Evolutionary conservation across 1,139 yeast species (phyloP).

Genomic region (Candida tetrigidarum): DNA sequence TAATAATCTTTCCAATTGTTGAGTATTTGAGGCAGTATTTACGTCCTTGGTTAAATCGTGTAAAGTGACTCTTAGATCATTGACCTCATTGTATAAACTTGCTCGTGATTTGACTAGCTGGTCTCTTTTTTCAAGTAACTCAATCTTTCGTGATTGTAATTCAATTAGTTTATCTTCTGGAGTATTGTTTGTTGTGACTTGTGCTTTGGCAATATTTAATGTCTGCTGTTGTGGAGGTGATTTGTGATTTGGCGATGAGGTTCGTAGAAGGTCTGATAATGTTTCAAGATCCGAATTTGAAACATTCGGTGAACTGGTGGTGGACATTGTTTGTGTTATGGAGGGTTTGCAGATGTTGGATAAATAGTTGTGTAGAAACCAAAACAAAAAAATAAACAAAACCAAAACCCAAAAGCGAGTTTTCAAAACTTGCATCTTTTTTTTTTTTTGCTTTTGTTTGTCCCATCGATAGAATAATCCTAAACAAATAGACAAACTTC

Average conservation of each 20-base stretch:
- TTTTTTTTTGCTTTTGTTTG: neutral
- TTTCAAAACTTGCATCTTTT: neutral
- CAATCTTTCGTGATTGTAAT: constrained; percentile 26
- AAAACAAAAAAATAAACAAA: constrained; percentile 9
- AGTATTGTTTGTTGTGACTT: neutral
- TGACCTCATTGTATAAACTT: constrained; percentile 23
- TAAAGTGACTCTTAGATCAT: constrained; percentile 23
- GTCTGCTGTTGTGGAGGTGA: neutral
- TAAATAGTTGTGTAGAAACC: neutral
- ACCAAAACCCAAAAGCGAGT: neutral
- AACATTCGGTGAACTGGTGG: constrained; percentile 5
- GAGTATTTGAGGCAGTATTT: constrained; percentile 19
- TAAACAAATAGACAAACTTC: neutral
- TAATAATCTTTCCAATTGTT: constrained; percentile 26
- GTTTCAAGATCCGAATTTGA: constrained; percentile 9
- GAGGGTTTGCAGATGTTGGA: neutral
- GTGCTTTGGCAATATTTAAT: constrained; percentile 8
- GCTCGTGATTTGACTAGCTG: constrained; percentile 26
- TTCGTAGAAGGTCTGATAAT: constrained; percentile 12
- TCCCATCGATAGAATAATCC: constrained; percentile 8
- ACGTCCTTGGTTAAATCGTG: constrained; percentile 22
- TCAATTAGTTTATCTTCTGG: constrained; percentile 15
- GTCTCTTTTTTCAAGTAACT: constrained; percentile 24
- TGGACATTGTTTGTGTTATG: constrained; percentile 5
- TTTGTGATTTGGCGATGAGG: constrained; percentile 11